Evolutionary conservation across 1,284 basidiomycete species (phyloP).

Genomic region (Trichosporon asahii): DNA sequence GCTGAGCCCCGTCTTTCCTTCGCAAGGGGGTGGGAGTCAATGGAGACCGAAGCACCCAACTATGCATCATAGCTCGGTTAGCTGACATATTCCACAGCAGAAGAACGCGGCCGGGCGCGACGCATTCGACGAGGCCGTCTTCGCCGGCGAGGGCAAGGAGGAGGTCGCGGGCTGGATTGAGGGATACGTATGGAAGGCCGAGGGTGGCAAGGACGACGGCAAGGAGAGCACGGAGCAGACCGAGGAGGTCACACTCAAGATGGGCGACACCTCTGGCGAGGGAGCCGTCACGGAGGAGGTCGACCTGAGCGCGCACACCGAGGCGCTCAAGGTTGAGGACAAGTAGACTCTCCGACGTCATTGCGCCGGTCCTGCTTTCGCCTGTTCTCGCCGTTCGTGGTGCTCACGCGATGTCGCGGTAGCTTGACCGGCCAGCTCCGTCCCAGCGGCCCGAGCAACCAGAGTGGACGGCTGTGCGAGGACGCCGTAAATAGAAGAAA

Average conservation of each 20-base stretch:
- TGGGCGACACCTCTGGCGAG: slow-evolving; percentile 6
- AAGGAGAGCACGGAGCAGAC: slow-evolving; percentile 22
- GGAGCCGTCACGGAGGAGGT: slow-evolving; percentile 7
- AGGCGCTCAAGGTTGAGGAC: slow-evolving; percentile 9
- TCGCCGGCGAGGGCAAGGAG: slow-evolving; percentile 51
- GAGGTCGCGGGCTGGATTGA: slow-evolving; percentile 53
- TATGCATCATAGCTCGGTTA: no score
- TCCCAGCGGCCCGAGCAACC: neutral
- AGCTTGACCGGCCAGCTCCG: no score
- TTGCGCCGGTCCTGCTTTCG: no score
- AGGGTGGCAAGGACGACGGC: slow-evolving; percentile 29
- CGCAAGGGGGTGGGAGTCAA: no score
- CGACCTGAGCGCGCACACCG: slow-evolving; percentile 7
- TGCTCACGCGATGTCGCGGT: no score
- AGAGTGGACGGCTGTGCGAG: neutral
- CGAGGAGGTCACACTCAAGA: slow-evolving; percentile 13
- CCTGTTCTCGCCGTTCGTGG: no score
- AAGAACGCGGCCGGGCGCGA: slow-evolving; percentile 44
- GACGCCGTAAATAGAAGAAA: neutral
- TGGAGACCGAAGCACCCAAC: no score
- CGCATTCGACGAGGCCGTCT: slow-evolving; percentile 48
- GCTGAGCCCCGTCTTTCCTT: no score
- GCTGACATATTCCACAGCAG: slow-evolving; percentile 35
- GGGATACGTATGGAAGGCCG: slow-evolving; percentile 44
- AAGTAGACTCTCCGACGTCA: neutral